These are phyloP conservation scores for Hymenoscyphus fructigenus DNA, from an alignment of 2,329 filamentous ascomycete species.

Conservation along the genomic window DNA sequence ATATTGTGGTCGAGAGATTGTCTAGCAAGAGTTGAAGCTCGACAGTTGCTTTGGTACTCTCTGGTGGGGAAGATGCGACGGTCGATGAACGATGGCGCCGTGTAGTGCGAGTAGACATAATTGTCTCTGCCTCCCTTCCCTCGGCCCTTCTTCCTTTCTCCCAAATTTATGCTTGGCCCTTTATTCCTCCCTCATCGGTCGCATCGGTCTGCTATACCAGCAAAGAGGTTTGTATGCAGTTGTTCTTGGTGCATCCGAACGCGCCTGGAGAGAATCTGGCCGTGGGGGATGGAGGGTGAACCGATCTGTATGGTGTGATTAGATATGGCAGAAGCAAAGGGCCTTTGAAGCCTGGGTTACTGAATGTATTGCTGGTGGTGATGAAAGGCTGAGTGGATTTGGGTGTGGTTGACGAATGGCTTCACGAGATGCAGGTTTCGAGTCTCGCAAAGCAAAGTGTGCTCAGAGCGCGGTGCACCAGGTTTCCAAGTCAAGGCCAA, in stretches of 20 bases:
- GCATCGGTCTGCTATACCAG: conserved; percentile 5
- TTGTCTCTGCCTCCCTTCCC: conserved; percentile 30
- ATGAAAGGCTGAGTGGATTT: background rate
- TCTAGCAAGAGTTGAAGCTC: conserved; percentile 57
- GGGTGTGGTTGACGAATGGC: background rate
- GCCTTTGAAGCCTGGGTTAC: background rate
- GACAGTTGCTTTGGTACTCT: conserved; percentile 60
- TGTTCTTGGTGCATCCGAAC: background rate
- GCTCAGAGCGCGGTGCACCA: background rate
- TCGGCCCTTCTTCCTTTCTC: conserved; percentile 35
- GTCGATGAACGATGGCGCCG: conserved; percentile 65
- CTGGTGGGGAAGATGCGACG: conserved; percentile 54
- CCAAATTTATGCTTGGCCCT: conserved; percentile 22
- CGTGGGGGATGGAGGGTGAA: background rate
- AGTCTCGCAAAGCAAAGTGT: background rate
- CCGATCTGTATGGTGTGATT: background rate
- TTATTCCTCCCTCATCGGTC: conserved; percentile 29
- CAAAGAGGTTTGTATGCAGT: background rate
- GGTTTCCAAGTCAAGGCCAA: background rate
- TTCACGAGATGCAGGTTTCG: background rate
- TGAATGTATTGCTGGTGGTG: background rate
- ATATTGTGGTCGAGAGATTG: conserved; percentile 38
- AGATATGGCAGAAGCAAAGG: background rate
- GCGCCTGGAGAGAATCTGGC: background rate
- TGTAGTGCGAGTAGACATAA: conserved; percentile 49